phyloP scores from a whole-genome alignment of 352 stramenopile genomes.

The Phytophthora cryptogea region DNA sequence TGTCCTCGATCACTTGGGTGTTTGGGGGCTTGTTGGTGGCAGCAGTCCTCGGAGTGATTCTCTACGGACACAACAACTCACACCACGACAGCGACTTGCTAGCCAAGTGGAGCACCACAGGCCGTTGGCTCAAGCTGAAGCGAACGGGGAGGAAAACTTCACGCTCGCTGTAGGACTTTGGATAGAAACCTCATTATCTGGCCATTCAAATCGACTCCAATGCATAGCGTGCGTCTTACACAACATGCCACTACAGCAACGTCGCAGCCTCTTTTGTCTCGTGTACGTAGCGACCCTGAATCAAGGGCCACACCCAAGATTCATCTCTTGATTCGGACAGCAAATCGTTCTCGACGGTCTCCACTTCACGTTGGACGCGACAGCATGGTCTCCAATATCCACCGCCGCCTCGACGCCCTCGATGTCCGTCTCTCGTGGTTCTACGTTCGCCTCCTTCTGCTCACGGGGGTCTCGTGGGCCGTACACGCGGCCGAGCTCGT shows the following conservation, averaged over 20 bases:
- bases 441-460: constrained; percentile 41
- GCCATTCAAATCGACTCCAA: too few species aligned
- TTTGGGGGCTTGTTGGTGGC: constrained; percentile 4
- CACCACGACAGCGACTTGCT: not conserved
- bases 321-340: not conserved
- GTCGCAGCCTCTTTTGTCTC: too few species aligned
- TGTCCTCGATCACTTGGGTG: constrained; percentile 12
- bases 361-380: not conserved
- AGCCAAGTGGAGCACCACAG: not conserved
- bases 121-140: not conserved
- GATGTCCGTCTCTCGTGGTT: constrained; percentile 32
- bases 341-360: not conserved
- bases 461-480: constrained; percentile 41
- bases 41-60: not conserved
- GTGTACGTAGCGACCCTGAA: too few species aligned
- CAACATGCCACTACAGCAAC: too few species aligned
- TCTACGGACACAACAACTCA: not conserved
- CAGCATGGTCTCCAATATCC: not conserved
- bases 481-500: constrained; percentile 47
- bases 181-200: too few species aligned
- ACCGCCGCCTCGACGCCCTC: constrained; percentile 27
- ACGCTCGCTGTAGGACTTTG: not conserved
- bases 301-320: not conserved
- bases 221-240: too few species aligned
- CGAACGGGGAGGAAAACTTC: not conserved